Percentiles rank a stretch among this genome's conserved stretches.
Evolutionary conservation across 306 rosid species (phyloP).

Genomic region (Cucurbita maxima): DNA sequence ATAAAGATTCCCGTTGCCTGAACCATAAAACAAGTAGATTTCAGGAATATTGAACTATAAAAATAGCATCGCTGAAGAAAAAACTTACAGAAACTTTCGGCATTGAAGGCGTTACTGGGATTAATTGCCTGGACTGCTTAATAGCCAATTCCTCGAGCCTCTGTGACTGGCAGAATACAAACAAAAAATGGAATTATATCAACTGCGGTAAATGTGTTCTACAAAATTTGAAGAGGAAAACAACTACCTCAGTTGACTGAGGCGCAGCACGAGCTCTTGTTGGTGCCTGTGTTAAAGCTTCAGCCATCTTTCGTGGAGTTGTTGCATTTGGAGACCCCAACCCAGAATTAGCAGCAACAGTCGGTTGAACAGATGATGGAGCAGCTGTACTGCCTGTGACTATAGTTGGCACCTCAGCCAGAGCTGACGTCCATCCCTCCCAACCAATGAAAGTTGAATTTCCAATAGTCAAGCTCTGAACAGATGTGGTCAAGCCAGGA

Average conservation of each 20-base stretch:
- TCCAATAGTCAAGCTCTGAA: slow-evolving; percentile 62
- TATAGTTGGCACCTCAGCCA: slow-evolving; percentile 61
- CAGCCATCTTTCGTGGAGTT: slow-evolving; percentile 93
- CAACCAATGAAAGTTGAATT: slow-evolving; percentile 72
- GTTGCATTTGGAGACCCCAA: slow-evolving; percentile 33
- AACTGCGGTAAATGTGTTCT: background rate
- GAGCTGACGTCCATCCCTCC: slow-evolving; percentile 96
- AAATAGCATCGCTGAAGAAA: background rate
- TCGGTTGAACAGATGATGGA: slow-evolving; percentile 38
- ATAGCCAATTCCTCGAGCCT: slow-evolving; percentile 94
- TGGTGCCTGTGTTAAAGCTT: slow-evolving; percentile 84
- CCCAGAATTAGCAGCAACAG: slow-evolving; percentile 32
- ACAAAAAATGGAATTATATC: background rate
- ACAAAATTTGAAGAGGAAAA: background rate
- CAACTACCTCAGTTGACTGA: slow-evolving; percentile 35
- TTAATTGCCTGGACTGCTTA: slow-evolving; percentile 86
- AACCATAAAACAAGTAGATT: background rate
- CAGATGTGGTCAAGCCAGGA: slow-evolving; percentile 61
- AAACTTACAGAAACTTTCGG: slow-evolving; percentile 55
- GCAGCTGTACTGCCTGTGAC: slow-evolving; percentile 49
- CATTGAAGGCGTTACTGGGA: slow-evolving; percentile 89
- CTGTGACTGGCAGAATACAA: slow-evolving; percentile 61
- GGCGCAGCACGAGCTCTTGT: slow-evolving; percentile 51
- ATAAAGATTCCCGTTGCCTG: background rate
- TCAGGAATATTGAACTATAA: background rate